Evolutionary conservation across 2,329 filamentous ascomycete species (phyloP), one percentile per base, ranked within the genome.

Genomic region (Dactylellina haptotyla): DNA sequence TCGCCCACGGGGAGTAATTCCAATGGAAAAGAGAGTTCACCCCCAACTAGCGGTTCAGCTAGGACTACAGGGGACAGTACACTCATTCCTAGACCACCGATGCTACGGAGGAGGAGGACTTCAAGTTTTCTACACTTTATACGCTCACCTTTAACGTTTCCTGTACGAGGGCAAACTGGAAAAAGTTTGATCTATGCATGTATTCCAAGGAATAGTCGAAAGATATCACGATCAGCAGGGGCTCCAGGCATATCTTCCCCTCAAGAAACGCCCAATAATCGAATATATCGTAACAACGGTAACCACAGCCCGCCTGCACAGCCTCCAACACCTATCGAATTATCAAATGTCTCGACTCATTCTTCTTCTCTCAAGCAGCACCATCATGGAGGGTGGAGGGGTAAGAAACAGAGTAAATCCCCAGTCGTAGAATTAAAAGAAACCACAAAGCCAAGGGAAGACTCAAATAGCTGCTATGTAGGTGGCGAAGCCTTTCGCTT

Each of bases 401-500:
- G 39, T 32, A 72, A 48, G 18, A 59, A 59, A 39, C 20, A 48
- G n/a, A 48, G 45, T 25, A 8, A 30, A 16, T 26, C 53, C 12
- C 46, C 46, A 6, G 51, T 2, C 5, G 12, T 16, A 1, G 32
- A 34, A 18, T 4, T 18, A 16, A 50, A 43, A 16, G 25, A 57
- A 25, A 6, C 39, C 26, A 8, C 23, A 10, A 54, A 62, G 4
- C 34, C 9, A 41, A 25, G 45, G 32, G 26, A 61, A 23, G 58
- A 58, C 5, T 39, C n/a, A 28, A 20, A 46, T 23, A 50, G 18
- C 12, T 59, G 67, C 25, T 72, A 65, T 50, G 59, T 53, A 20
- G 67, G 59, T 14, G 67, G 67, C 18, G 67, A 72, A 16, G 67
- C 67, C 8, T 59, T 54, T 18, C 51, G 67, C n/a, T 65, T 65